These are phyloP conservation scores for Cyclanthera cordifolia DNA, from an alignment of 306 rosid species.

Conservation along the genomic window DNA sequence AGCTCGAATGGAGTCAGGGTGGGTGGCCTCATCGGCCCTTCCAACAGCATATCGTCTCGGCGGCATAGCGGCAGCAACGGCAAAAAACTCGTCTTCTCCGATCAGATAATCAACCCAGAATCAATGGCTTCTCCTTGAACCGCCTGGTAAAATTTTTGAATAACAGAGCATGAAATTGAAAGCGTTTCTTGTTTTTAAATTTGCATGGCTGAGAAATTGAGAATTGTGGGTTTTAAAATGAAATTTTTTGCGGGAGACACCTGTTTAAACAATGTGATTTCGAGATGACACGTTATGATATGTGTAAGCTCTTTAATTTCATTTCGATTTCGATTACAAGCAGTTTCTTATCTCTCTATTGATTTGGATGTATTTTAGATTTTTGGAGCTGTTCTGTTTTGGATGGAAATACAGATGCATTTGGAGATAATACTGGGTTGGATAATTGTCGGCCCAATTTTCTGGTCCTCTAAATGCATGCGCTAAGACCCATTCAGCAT, in stretches of 20 bases:
- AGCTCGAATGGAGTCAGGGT: conserved; percentile 89
- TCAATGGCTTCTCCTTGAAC: too few species aligned
- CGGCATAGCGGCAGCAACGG: conserved; percentile 27
- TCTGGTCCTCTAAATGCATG: too few species aligned
- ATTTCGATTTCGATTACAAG: background rate
- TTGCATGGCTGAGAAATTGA: conserved; percentile 39
- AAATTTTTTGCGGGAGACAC: conserved; percentile 32
- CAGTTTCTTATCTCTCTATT: too few species aligned
- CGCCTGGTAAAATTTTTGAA: too few species aligned
- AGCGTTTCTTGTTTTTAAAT: too few species aligned
- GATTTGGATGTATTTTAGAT: background rate
- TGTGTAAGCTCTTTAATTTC: conserved; percentile 24
- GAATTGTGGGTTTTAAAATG: conserved; percentile 27
- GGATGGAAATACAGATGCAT: background rate
- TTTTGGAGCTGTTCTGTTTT: background rate
- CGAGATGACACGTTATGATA: conserved; percentile 29
- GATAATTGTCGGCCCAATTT: too few species aligned
- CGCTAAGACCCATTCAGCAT: too few species aligned
- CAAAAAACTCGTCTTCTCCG: background rate
- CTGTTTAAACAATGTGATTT: conserved; percentile 25
- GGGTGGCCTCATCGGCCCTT: conserved; percentile 80
- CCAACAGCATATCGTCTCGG: conserved; percentile 42
- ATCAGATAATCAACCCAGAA: background rate
- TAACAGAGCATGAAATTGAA: background rate
- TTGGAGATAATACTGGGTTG: too few species aligned